phyloP scores from a whole-genome alignment of 768 basidiomycete genomes.

The Chlorophyllum brunneum region DNA sequence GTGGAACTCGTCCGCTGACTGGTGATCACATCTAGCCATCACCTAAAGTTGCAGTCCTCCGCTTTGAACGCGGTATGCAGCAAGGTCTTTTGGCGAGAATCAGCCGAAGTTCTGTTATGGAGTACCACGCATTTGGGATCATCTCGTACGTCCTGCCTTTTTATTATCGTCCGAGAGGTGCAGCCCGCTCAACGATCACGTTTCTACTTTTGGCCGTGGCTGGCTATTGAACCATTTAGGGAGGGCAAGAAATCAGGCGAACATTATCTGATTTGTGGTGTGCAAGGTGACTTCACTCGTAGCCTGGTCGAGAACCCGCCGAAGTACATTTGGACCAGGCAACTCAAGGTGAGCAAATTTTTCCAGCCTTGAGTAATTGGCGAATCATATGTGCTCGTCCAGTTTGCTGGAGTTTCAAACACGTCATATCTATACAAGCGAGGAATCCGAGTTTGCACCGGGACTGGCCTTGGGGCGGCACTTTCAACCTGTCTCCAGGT shows the following conservation, averaged over 20 bases:
- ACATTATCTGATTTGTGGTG: slow-evolving; percentile 83
- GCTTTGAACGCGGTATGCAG: slow-evolving; percentile 84
- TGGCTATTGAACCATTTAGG: slow-evolving; percentile 29
- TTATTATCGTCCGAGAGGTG: not conserved
- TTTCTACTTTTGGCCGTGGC: not conserved
- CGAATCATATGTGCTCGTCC: not conserved
- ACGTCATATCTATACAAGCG: slow-evolving; percentile 73
- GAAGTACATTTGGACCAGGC: slow-evolving; percentile 69
- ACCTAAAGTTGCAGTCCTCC: slow-evolving; percentile 73
- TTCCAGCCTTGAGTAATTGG: not conserved
- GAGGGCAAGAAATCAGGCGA: slow-evolving; percentile 69
- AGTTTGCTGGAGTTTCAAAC: slow-evolving; percentile 83
- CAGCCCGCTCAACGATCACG: not conserved
- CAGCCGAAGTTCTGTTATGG: slow-evolving; percentile 70
- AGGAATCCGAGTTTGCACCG: slow-evolving; percentile 82
- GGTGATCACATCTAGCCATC: slow-evolving; percentile 51
- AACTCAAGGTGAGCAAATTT: slow-evolving; percentile 60
- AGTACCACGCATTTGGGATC: slow-evolving; percentile 84
- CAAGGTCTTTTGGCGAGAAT: slow-evolving; percentile 78
- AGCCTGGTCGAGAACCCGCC: slow-evolving; percentile 72
- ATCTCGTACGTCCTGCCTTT: slow-evolving; percentile 52
- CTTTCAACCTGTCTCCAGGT: slow-evolving; percentile 83
- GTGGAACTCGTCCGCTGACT: not conserved
- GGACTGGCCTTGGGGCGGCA: slow-evolving; percentile 80
- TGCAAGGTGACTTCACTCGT: slow-evolving; percentile 80